Evolutionary conservation across 1,139 yeast species (phyloP).

Genomic region (Diutina mesorugosa): DNA sequence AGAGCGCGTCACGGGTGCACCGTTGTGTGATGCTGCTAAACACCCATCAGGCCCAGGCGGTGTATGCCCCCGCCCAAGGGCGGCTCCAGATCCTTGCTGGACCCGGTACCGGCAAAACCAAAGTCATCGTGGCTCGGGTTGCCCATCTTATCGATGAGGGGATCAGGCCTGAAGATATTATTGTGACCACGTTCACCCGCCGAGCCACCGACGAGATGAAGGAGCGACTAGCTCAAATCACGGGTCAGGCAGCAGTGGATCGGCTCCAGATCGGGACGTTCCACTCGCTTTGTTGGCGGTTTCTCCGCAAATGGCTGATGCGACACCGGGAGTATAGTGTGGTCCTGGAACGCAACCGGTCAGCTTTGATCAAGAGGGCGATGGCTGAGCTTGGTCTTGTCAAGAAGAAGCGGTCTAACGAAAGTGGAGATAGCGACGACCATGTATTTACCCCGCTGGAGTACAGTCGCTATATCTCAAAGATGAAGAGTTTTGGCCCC

Average conservation of each 20-base stretch:
- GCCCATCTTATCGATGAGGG: slow-evolving; percentile 46
- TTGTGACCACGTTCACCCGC: slow-evolving; percentile 85
- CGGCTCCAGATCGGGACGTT: slow-evolving; percentile 69
- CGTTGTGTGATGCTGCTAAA: slow-evolving; percentile 27
- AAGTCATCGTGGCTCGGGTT: slow-evolving; percentile 66
- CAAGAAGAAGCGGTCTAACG: not conserved
- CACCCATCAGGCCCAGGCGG: slow-evolving; percentile 47
- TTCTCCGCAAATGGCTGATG: slow-evolving; percentile 37
- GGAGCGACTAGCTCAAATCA: slow-evolving; percentile 41
- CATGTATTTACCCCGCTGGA: slow-evolving; percentile 23
- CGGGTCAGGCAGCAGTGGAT: slow-evolving; percentile 21
- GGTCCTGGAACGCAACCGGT: slow-evolving; percentile 51
- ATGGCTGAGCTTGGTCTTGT: not conserved
- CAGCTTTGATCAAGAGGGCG: not conserved
- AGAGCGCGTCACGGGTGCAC: not conserved
- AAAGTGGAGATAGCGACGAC: slow-evolving; percentile 6
- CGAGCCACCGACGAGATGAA: slow-evolving; percentile 81
- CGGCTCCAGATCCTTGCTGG: slow-evolving; percentile 78
- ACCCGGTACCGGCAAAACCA: slow-evolving; percentile 85
- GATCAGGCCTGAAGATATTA: slow-evolving; percentile 44
- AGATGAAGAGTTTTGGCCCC: slow-evolving; percentile 6
- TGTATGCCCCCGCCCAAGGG: slow-evolving; percentile 36
- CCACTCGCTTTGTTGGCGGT: slow-evolving; percentile 62
- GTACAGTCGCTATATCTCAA: slow-evolving; percentile 26
- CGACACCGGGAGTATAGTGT: slow-evolving; percentile 40